Conservation (phyloP, 2,329 filamentous ascomycete genomes). For the Microthyrium microscopicum region DNA sequence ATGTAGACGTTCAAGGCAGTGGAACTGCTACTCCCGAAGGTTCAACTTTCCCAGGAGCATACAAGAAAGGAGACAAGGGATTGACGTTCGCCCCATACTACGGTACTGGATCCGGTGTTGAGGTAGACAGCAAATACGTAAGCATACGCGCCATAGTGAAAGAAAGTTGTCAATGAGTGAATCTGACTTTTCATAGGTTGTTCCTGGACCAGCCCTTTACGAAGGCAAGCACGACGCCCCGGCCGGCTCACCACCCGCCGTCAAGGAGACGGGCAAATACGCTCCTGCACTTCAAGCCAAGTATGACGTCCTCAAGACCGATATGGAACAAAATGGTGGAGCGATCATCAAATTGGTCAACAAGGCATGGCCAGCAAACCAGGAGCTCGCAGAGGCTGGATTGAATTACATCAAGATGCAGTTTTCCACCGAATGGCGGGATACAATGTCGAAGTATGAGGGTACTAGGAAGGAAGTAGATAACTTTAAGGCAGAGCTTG, state of each 20-base stretch:
- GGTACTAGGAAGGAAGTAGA: background rate
- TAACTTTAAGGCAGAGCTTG: background rate
- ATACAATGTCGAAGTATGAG: background rate
- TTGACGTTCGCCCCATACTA: background rate
- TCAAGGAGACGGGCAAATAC: conserved; percentile 1
- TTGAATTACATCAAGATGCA: conserved; percentile 1
- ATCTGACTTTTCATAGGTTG: background rate
- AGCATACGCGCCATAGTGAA: too few relatives aligned
- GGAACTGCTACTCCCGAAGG: background rate
- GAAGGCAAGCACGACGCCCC: background rate
- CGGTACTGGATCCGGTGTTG: background rate
- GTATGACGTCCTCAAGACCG: background rate
- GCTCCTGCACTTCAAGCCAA: background rate
- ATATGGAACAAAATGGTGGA: background rate
- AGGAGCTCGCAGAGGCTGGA: background rate
- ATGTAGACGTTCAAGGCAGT: background rate
- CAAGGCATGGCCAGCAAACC: conserved; percentile 1
- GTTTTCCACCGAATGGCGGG: conserved; percentile 2
- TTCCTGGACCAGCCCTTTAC: background rate
- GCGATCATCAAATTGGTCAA: background rate
- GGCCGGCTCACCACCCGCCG: background rate
- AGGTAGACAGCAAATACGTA: too few relatives aligned
- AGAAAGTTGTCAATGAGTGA: too few relatives aligned
- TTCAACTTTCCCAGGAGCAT: background rate
- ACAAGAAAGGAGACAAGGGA: background rate